A percentile compares a stretch with the other conserved stretches of the same genome.
Evolutionary conservation across 441 rosid genomes (phyloP).

Genomic region (Croton laevigatus): DNA sequence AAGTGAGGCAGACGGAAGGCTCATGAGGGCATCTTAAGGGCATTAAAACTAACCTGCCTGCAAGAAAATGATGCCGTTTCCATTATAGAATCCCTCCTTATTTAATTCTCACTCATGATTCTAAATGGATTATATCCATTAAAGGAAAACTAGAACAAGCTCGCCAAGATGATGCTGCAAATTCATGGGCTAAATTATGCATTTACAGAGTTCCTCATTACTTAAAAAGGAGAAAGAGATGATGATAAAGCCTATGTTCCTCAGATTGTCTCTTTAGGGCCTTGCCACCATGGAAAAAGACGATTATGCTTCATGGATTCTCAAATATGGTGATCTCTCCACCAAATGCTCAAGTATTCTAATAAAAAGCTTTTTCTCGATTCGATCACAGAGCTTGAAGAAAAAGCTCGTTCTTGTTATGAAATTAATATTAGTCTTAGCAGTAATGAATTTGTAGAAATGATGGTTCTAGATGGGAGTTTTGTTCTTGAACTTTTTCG

Average conservation of each 20-base stretch:
- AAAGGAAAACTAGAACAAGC: conserved; percentile 63
- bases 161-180: conserved; percentile 51
- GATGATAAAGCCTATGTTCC: conserved; percentile 79
- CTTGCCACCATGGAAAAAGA: conserved; percentile 72
- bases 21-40: too few species aligned
- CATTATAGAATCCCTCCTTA: too few species aligned
- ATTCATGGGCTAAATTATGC: conserved; percentile 58
- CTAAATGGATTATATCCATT: conserved; percentile 68
- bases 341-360: conserved; percentile 54
- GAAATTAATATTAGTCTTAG: conserved; percentile 50
- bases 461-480: conserved; percentile 88
- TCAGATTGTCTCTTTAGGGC: conserved; percentile 75
- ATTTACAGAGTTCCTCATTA: conserved; percentile 78
- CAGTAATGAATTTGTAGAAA: conserved; percentile 74
- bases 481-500: conserved; percentile 71
- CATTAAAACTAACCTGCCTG: too few species aligned
- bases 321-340: conserved; percentile 80
- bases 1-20: too few species aligned
- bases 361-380: conserved; percentile 52
- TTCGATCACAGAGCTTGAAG: conserved; percentile 62
- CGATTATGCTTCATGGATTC: conserved; percentile 67
- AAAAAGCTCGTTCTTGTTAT: conserved; percentile 63
- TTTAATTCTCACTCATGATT: too few species aligned
- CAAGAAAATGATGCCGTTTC: too few species aligned
- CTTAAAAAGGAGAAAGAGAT: conserved; percentile 61